phyloP scores from a whole-genome alignment of 768 basidiomycete species.

The Lyophyllum shimeji region DNA sequence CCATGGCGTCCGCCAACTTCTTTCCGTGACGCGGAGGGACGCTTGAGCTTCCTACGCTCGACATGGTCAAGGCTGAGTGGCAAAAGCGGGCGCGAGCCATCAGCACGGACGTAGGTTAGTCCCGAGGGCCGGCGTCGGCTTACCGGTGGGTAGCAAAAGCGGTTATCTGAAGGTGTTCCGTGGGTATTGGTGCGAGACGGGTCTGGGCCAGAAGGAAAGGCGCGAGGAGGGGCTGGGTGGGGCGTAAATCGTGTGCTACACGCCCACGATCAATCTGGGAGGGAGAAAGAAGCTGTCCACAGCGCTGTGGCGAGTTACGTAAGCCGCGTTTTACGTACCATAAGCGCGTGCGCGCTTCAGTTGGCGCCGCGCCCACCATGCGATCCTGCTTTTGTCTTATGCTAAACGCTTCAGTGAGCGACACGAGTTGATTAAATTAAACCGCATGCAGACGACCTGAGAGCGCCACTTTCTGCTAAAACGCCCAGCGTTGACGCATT shows the following conservation, averaged over 20 bases:
- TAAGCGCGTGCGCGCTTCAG: background rate
- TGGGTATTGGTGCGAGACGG: background rate
- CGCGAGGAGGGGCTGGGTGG: conserved; percentile 10
- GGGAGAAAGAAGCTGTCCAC: background rate
- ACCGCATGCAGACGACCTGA: background rate
- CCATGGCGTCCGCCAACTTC: conserved; percentile 31
- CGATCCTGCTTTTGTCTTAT: background rate
- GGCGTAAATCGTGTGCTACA: conserved; percentile 20
- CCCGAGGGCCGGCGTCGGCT: background rate
- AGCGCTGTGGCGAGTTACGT: conserved; percentile 18
- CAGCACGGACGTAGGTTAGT: background rate
- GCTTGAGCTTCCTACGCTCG: conserved; percentile 34
- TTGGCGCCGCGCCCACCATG: background rate
- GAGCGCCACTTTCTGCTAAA: no score
- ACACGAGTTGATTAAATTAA: background rate
- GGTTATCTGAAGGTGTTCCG: background rate
- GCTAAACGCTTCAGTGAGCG: background rate
- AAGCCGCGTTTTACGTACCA: conserved; percentile 5
- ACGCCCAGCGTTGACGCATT: no score
- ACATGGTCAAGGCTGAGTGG: conserved; percentile 21
- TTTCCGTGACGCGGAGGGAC: conserved; percentile 28
- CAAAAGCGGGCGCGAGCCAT: background rate
- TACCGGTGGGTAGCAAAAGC: background rate
- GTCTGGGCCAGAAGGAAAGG: background rate
- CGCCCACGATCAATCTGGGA: conserved; percentile 19